phyloP scores from a whole-genome alignment of 768 basidiomycete genomes.

The Tricholoma terreum region DNA sequence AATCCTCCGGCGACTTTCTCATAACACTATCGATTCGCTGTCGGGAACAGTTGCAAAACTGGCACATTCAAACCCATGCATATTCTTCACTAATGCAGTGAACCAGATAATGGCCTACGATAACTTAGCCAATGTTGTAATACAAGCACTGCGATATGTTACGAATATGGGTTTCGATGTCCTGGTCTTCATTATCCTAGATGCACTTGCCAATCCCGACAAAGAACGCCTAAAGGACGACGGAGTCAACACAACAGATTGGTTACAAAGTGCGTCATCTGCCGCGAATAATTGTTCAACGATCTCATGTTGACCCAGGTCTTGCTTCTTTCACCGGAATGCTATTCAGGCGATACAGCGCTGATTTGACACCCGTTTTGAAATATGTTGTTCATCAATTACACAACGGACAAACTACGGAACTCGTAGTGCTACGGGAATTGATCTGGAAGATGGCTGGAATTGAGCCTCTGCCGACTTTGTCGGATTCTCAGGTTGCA shows the following conservation, averaged over 20 bases:
- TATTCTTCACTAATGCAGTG: constrained; percentile 86
- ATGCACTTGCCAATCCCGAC: constrained; percentile 79
- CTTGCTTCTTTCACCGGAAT: constrained; percentile 92
- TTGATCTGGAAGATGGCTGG: constrained; percentile 95
- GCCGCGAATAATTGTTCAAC: neutral
- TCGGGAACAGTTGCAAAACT: constrained; percentile 89
- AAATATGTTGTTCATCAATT: constrained; percentile 92
- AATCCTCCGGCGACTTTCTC: constrained; percentile 82
- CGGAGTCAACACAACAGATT: constrained; percentile 85
- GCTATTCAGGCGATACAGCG: constrained; percentile 83
- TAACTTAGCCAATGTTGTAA: constrained; percentile 85
- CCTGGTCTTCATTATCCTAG: constrained; percentile 81
- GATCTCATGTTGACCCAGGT: constrained; percentile 44
- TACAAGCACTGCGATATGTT: constrained; percentile 84
- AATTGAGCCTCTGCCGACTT: constrained; percentile 84
- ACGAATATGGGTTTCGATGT: constrained; percentile 95
- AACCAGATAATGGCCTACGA: constrained; percentile 96
- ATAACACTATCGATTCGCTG: constrained; percentile 78
- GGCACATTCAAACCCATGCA: constrained; percentile 90
- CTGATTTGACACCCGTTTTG: constrained; percentile 79
- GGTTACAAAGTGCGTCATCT: constrained; percentile 78
- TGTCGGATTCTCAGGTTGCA: constrained; percentile 83
- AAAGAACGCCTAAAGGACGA: constrained; percentile 87
- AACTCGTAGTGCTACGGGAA: constrained; percentile 89
- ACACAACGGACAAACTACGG: constrained; percentile 75